Evolutionary conservation across 2,329 filamentous ascomycete genomes (phyloP), one percentile per base, ranked within the genome.

Genomic region (Meredithiella fracta): DNA sequence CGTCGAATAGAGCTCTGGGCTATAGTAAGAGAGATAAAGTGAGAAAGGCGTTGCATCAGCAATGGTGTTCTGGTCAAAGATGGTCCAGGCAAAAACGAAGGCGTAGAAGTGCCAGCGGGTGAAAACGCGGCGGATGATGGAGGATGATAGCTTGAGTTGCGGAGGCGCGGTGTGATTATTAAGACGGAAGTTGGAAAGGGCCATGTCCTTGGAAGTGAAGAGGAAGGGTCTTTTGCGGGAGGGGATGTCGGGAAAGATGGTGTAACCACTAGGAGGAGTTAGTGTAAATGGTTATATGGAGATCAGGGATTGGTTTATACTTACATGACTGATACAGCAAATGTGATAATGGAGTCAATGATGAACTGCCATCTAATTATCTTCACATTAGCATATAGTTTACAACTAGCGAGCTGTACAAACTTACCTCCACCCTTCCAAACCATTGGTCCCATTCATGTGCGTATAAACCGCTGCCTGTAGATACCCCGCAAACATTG

Each of bases 331-430:
- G 75, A 73, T 14, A 80, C 72, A 0, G 73, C 75, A 3, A 80
- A 67, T 1, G 74, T 77, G 62, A 79, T 78, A 23, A 77, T 67
- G 1, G 74, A 75, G 59, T 79, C 77, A n/a, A 81, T 76, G 9
- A 80, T 73, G 53, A 80, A 80, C 0, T 79, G 65, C 75, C 72
- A 75, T n/a, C 61, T 42, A 42, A 15, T 7, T 54, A 31, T 15
- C 40, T 14, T 2, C 9, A 23, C 38, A n/a, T 23, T 38, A 23
- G 52, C 11, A 29, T 4, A n/a, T n/a, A 42, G 11, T 42, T 7
- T 42, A 56, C 25, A 22, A 26, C 20, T 51, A 53, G 23, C 15
- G 3, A 20, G 44, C 25, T 42, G 14, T 4, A 42, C 11, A 42
- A 7, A 7, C 38, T 42, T 51, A 56, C 56, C 68, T 63, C 74